Evolutionary conservation across 163 green algal species (phyloP), one percentile per base, ranked within the genome.

Genomic region (Coccomyxa subellipsoidea): DNA sequence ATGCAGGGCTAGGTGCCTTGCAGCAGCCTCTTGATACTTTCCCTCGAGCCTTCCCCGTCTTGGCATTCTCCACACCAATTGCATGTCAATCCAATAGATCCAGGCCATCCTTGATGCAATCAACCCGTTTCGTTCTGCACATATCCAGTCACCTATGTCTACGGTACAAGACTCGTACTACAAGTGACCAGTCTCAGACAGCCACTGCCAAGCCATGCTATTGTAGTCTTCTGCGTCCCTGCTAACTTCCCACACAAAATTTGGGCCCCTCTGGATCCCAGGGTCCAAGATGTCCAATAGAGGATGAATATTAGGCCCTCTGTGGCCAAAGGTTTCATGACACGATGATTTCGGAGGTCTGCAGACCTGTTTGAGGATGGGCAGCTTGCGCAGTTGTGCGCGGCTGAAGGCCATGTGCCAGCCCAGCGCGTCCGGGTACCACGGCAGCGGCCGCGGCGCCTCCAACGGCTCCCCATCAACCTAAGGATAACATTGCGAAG

Each of bases 361-460:
- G 47, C 47, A 66, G 47, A 66, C 47, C 47, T 66, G 12, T 12
- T 73, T 80, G 21, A 99, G 88, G 73, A 90, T 85, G 7, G 90
- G 83, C 38, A 92, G 76, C 88, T 96, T 97, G 69, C 97, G 90
- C 82, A 99, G 92, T 90, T 99, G 94, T 69, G 82, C 86, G 23
- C 95, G 85, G 32, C 83, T 94, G 90, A 97, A 96, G 82, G 92
- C 88, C 76, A 99, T 89, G 82, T 98, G 94, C 70, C 96, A 99
- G 25, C 89, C 94, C 66, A 98, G 89, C 47, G 93, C 90, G 87
- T 93, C 86, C 1, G 97, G 96, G 91, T 99, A 99, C 97, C 97
- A 99, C 5, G 88, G 86, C 77, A 99, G 82, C 15, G 91, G 83
- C 34, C 79, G 81, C 0, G 96, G 96, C 27, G 95, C 84, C 69